Evolutionary conservation across 495 filamentous ascomycete genomes (phyloP).

Genomic region (Penicillium maclennaniae): DNA sequence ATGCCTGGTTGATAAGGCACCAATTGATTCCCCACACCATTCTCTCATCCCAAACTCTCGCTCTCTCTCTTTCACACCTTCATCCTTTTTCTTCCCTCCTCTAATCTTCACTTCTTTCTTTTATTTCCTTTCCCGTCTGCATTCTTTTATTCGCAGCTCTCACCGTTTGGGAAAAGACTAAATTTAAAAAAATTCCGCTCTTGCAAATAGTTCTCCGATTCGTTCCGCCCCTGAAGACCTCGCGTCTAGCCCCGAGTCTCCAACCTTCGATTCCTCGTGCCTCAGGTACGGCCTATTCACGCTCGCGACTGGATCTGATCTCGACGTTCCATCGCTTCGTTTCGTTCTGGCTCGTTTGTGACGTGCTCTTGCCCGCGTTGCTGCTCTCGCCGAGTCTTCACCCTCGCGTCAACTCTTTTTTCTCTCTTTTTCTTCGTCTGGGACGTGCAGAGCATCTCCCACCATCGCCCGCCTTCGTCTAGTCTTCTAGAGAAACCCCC

Average conservation of each 20-base stretch:
- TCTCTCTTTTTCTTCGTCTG: constrained; percentile 21
- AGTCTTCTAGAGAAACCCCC: constrained; percentile 7
- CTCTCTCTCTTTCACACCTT: constrained; percentile 20
- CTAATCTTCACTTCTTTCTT: constrained; percentile 33
- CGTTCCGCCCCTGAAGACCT: constrained; percentile 27
- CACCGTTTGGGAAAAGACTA: constrained; percentile 14
- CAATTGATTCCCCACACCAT: constrained; percentile 26
- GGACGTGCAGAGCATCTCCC: constrained; percentile 48
- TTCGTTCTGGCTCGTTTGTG: constrained; percentile 5
- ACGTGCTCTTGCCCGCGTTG: constrained; percentile 18
- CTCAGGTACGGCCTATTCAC: not conserved
- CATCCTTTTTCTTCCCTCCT: constrained; percentile 23
- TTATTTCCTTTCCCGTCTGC: constrained; percentile 24
- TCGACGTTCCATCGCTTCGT: constrained; percentile 6
- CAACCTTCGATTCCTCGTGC: constrained; percentile 10
- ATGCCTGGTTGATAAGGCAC: not conserved
- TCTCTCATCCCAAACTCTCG: constrained; percentile 13
- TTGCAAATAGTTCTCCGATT: constrained; percentile 28
- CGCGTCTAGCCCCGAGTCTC: constrained; percentile 24
- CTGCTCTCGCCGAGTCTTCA: constrained; percentile 9
- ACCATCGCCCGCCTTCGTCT: constrained; percentile 19
- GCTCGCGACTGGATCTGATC: not conserved
- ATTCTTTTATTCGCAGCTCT: constrained; percentile 36
- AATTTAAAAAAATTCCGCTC: constrained; percentile 13
- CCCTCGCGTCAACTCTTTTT: constrained; percentile 21